These are phyloP conservation scores for Rubus parviflorus DNA, from an alignment of 306 rosid species.

Conservation along the genomic window DNA sequence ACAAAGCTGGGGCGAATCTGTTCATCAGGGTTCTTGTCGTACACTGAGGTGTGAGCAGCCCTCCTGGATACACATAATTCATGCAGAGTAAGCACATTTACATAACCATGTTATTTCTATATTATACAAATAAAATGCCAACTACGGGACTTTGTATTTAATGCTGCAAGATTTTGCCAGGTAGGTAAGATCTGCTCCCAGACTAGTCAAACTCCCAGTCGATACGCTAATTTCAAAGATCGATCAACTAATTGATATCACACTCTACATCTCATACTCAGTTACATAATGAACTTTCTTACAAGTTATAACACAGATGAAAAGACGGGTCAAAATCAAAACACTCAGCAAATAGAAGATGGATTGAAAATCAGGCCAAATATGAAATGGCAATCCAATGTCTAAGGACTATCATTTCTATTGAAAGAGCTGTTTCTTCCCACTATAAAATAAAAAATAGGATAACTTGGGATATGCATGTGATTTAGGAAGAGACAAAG, in stretches of 20 bases:
- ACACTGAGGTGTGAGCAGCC: constrained; percentile 55
- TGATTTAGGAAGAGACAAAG: not conserved
- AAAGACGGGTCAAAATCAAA: too few species aligned
- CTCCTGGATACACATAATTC: constrained; percentile 41
- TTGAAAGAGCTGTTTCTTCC: not conserved
- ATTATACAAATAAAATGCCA: not conserved
- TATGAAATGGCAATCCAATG: not conserved
- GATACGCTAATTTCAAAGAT: too few species aligned
- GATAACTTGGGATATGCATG: not conserved
- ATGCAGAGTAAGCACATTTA: not conserved
- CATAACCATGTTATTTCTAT: not conserved
- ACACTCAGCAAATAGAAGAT: not conserved
- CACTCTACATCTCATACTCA: not conserved
- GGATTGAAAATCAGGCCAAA: not conserved
- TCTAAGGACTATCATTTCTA: not conserved
- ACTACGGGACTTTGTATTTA: not conserved
- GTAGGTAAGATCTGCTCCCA: not conserved
- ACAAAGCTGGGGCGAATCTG: constrained; percentile 39
- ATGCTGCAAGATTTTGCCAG: not conserved
- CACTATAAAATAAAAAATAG: not conserved
- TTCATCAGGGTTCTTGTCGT: constrained; percentile 89
- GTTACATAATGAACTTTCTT: not conserved
- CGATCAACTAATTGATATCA: not conserved
- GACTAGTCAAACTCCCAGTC: not conserved
- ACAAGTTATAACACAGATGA: too few species aligned